Conservation (phyloP, 2,329 filamentous ascomycete species). For the Magnaporthiopsis incrustans region DNA sequence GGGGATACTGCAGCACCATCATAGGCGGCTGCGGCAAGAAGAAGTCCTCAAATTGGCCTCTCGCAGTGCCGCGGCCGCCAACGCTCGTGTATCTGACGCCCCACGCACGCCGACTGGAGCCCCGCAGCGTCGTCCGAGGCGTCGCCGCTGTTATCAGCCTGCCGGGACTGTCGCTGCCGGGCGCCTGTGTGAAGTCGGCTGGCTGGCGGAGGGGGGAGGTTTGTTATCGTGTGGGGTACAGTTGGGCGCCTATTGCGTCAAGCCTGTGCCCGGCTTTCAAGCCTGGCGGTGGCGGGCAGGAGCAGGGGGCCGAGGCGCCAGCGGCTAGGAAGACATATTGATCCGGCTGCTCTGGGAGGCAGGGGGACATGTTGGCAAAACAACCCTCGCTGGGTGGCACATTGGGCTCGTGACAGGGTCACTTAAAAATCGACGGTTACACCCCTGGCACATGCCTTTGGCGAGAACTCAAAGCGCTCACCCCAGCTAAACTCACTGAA, state of each 20-base stretch:
- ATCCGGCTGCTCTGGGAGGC: neutral
- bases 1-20: neutral
- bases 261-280: neutral
- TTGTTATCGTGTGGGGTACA: neutral
- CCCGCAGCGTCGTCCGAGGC: neutral
- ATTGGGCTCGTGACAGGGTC: too few relatives aligned
- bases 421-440: too few relatives aligned
- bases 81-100: neutral
- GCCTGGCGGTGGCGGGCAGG: neutral
- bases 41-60: neutral
- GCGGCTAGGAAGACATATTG: constrained; percentile 1
- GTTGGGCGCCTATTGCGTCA: neutral
- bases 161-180: too few relatives aligned
- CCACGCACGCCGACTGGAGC: neutral
- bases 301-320: constrained; percentile 1
- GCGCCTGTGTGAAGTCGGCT: neutral
- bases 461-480: too few relatives aligned
- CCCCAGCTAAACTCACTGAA: too few relatives aligned
- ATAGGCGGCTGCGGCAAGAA: neutral
- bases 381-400: too few relatives aligned
- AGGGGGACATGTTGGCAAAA: neutral
- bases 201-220: too few relatives aligned
- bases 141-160: neutral
- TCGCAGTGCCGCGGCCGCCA: too few relatives aligned
- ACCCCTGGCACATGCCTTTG: too few relatives aligned